Conservation (phyloP, 192 early-diverging fungal genomes). For the Backusella luteola region DNA sequence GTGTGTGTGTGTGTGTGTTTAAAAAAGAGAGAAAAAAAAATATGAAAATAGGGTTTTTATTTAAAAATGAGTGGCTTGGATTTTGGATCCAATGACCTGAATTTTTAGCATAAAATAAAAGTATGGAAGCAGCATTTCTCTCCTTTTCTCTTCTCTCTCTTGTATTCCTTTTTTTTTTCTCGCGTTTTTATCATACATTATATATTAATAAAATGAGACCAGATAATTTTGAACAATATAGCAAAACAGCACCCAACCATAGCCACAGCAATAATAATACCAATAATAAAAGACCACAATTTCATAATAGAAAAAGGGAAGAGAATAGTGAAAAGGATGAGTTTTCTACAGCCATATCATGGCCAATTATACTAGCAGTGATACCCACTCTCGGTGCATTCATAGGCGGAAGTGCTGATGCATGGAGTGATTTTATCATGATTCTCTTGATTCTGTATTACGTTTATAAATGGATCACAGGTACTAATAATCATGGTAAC, state of each 20-base stretch:
- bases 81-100: background rate
- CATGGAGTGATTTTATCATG: slow-evolving; percentile 59
- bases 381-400: slow-evolving; percentile 56
- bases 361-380: slow-evolving; percentile 61
- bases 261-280: background rate
- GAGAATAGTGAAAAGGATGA: background rate
- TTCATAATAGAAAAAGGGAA: background rate
- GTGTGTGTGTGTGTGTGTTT: background rate
- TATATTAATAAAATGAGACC: background rate
- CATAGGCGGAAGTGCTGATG: slow-evolving; percentile 55
- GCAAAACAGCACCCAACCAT: background rate
- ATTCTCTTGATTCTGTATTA: slow-evolving; percentile 56
- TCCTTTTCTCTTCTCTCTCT: background rate
- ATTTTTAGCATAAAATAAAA: background rate
- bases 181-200: background rate
- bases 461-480: slow-evolving; percentile 62
- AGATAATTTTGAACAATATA: slow-evolving; percentile 1
- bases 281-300: background rate
- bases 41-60: background rate
- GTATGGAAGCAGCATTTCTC: background rate
- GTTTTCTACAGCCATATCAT: slow-evolving; percentile 30
- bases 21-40: background rate
- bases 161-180: background rate
- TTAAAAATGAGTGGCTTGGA: background rate
- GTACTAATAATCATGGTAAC: slow-evolving; percentile 24